Conservation (phyloP, 1,284 basidiomycete genomes). For the Cryptococcus jaspeensis region DNA sequence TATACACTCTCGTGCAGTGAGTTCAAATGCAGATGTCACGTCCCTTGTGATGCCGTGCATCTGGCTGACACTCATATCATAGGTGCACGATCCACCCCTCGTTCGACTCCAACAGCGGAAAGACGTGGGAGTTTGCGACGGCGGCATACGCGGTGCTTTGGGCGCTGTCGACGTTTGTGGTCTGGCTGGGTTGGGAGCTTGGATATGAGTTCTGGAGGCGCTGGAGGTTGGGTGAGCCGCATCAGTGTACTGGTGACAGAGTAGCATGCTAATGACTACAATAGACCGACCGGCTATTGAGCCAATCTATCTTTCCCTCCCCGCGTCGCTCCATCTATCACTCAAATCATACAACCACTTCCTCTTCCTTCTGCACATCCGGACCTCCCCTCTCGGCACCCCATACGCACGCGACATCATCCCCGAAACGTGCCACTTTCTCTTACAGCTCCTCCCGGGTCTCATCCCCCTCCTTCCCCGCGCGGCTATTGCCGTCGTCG, state of each 20-base stretch:
- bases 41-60: not conserved
- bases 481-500: slow-evolving; percentile 66
- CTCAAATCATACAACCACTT: slow-evolving; percentile 77
- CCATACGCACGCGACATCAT: slow-evolving; percentile 34
- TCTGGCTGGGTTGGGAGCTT: slow-evolving; percentile 75
- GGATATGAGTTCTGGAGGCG: slow-evolving; percentile 73
- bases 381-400: slow-evolving; percentile 61
- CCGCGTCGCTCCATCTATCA: slow-evolving; percentile 67
- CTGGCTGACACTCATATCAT: not conserved
- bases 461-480: slow-evolving; percentile 74
- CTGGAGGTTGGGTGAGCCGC: slow-evolving; percentile 72
- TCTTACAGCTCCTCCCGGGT: slow-evolving; percentile 75
- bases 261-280: not conserved
- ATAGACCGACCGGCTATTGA: slow-evolving; percentile 74
- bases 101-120: slow-evolving; percentile 11
- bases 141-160: slow-evolving; percentile 63
- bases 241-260: not conserved
- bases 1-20: slow-evolving; percentile 38
- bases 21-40: not conserved
- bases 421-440: slow-evolving; percentile 73
- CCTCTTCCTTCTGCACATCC: slow-evolving; percentile 74
- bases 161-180: slow-evolving; percentile 67
- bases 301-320: slow-evolving; percentile 74
- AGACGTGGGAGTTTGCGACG: slow-evolving; percentile 35
- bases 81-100: slow-evolving; percentile 30